Evolutionary conservation across 805 yeast genomes (phyloP).

Genomic region (Scheffersomyces coipomensis): DNA sequence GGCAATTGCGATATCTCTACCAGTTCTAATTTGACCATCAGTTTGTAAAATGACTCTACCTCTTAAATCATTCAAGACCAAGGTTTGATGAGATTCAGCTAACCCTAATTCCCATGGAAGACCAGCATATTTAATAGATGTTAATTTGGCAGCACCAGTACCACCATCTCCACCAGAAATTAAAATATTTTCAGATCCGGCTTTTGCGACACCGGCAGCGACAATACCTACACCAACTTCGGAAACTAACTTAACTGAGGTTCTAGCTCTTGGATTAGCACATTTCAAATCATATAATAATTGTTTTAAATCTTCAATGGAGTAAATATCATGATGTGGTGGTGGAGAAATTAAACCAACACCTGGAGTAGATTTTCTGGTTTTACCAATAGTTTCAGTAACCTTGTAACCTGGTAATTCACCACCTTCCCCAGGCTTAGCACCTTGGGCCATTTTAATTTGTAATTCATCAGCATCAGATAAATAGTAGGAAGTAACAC

Average conservation of each 20-base stretch:
- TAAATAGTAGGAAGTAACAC: constrained; percentile 92
- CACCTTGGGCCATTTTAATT: constrained; percentile 99
- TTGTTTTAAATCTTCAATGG: constrained; percentile 96
- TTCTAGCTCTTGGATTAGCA: constrained; percentile 94
- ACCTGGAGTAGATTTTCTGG: constrained; percentile 95
- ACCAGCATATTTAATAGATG: constrained; percentile 96
- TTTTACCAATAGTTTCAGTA: constrained; percentile 81
- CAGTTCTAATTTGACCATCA: constrained; percentile 98
- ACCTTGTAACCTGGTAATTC: constrained; percentile 96
- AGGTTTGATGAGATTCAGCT: constrained; percentile 97
- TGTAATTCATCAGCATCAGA: constrained; percentile 97
- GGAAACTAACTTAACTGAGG: constrained; percentile 92
- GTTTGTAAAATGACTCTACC: constrained; percentile 95
- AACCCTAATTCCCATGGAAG: constrained; percentile 98
- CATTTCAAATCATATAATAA: constrained; percentile 95
- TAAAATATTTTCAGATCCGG: constrained; percentile 94
- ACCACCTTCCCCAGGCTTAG: constrained; percentile 99
- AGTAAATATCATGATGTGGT: constrained; percentile 97
- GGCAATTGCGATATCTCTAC: constrained; percentile 95
- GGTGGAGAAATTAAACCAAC: constrained; percentile 98
- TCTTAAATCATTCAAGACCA: constrained; percentile 92
- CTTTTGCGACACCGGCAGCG: constrained; percentile 99
- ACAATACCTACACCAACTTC: constrained; percentile 99
- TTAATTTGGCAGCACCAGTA: constrained; percentile 98
- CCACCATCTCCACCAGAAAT: constrained; percentile 99